These are phyloP conservation scores for Cicer pinnatifidum DNA, from an alignment of 306 rosid genomes.

Conservation along the genomic window DNA sequence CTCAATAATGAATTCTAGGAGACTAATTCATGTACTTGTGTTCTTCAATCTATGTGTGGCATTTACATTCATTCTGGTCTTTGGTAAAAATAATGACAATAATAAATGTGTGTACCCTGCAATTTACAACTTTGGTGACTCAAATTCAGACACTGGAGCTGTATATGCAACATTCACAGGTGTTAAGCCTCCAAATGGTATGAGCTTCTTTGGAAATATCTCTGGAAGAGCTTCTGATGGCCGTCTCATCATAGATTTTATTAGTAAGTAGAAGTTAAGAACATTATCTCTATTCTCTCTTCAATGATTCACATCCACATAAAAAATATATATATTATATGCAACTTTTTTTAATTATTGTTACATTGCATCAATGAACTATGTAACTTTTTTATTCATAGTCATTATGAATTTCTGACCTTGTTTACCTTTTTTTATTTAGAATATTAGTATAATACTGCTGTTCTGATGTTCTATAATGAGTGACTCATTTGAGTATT, in stretches of 20 bases:
- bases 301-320: background rate
- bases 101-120: slow-evolving; percentile 52
- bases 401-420: too few species aligned
- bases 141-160: slow-evolving; percentile 89
- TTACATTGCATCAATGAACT: background rate
- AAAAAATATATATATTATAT: background rate
- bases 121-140: slow-evolving; percentile 86
- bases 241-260: slow-evolving; percentile 73
- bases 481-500: too few species aligned
- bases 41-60: slow-evolving; percentile 35
- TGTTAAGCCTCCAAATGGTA: slow-evolving; percentile 72
- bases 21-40: slow-evolving; percentile 13
- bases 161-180: slow-evolving; percentile 60
- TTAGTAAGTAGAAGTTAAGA: slow-evolving; percentile 49
- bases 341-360: background rate
- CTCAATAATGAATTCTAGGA: slow-evolving; percentile 36
- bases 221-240: slow-evolving; percentile 82
- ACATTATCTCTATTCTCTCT: background rate
- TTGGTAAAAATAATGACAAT: too few species aligned
- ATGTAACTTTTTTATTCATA: background rate
- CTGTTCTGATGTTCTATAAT: too few species aligned
- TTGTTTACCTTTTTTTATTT: too few species aligned
- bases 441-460: too few species aligned
- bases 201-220: slow-evolving; percentile 71
- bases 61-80: slow-evolving; percentile 19